These are phyloP conservation scores for Aspergillus neotritici DNA, from an alignment of 2,329 filamentous ascomycete species.

Conservation along the genomic window DNA sequence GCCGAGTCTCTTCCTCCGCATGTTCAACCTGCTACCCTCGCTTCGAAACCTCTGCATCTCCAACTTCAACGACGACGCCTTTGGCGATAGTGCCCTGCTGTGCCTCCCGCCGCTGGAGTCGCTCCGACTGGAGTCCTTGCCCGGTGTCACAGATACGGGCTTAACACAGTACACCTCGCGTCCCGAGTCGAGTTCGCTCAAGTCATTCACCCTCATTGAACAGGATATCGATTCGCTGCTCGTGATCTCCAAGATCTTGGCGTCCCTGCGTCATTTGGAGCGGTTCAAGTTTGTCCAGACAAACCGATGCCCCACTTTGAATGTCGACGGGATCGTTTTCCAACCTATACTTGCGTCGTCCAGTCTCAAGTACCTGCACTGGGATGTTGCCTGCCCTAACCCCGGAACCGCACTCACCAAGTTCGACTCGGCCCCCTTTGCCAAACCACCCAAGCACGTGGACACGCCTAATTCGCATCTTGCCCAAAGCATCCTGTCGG, in stretches of 20 bases:
- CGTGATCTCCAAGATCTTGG: conserved; percentile 49
- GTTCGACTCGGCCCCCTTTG: conserved; percentile 35
- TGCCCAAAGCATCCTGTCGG: conserved; percentile 39
- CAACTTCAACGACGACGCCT: conserved; percentile 50
- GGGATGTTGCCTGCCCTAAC: conserved; percentile 46
- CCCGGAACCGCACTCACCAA: conserved; percentile 32
- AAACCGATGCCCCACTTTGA: conserved; percentile 43
- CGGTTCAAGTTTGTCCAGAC: conserved; percentile 50
- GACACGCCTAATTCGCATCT: conserved; percentile 40
- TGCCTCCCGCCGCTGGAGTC: conserved; percentile 49
- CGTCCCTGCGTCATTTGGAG: conserved; percentile 41
- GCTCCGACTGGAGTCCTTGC: conserved; percentile 51
- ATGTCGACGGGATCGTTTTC: conserved; percentile 39
- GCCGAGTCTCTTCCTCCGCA: conserved; percentile 50
- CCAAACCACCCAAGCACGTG: conserved; percentile 26
- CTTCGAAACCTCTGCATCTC: conserved; percentile 51
- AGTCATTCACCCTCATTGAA: conserved; percentile 48
- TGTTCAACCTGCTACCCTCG: conserved; percentile 48
- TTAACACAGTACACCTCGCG: conserved; percentile 48
- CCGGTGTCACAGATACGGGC: conserved; percentile 52
- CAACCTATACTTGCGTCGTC: conserved; percentile 46
- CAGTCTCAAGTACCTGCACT: conserved; percentile 51
- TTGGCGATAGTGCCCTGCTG: conserved; percentile 51
- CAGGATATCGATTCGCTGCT: conserved; percentile 49
- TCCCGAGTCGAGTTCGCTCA: conserved; percentile 40